Evolutionary conservation across 2,329 filamentous ascomycete species (phyloP).

Genomic region (Hypoxylon sp.): DNA sequence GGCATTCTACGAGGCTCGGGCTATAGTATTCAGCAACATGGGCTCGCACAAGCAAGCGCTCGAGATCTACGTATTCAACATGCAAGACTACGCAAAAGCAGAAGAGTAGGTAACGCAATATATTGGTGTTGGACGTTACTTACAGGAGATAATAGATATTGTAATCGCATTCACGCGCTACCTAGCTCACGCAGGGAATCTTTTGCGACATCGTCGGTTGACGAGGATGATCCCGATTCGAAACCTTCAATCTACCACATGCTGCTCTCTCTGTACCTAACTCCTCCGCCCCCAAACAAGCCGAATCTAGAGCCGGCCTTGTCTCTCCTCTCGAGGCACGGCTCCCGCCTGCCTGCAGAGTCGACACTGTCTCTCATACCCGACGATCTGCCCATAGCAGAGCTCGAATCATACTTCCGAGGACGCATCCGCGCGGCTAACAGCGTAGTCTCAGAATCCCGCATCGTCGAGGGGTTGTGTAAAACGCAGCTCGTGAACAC

Average conservation of each 20-base stretch:
- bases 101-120: constrained; percentile 78
- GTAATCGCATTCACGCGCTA: constrained; percentile 79
- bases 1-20: constrained; percentile 88
- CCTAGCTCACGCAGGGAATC: constrained; percentile 45
- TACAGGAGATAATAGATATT: constrained; percentile 71
- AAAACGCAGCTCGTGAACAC: constrained; percentile 84
- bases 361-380: constrained; percentile 91
- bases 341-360: constrained; percentile 87
- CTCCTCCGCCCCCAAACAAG: constrained; percentile 79
- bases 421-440: constrained; percentile 91
- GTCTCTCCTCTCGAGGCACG: constrained; percentile 89
- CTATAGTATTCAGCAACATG: constrained; percentile 94
- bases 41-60: constrained; percentile 94
- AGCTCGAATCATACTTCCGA: constrained; percentile 91
- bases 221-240: constrained; percentile 64
- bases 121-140: constrained; percentile 18
- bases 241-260: constrained; percentile 90
- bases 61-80: constrained; percentile 97
- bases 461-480: constrained; percentile 81
- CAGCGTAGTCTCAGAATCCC: constrained; percentile 81
- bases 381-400: constrained; percentile 78
- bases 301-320: constrained; percentile 84
- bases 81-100: constrained; percentile 87
- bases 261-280: constrained; percentile 88
- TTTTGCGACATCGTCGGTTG: constrained; percentile 50